Conservation (phyloP, 345 rosid genomes). For the Gossypium arboreum region DNA sequence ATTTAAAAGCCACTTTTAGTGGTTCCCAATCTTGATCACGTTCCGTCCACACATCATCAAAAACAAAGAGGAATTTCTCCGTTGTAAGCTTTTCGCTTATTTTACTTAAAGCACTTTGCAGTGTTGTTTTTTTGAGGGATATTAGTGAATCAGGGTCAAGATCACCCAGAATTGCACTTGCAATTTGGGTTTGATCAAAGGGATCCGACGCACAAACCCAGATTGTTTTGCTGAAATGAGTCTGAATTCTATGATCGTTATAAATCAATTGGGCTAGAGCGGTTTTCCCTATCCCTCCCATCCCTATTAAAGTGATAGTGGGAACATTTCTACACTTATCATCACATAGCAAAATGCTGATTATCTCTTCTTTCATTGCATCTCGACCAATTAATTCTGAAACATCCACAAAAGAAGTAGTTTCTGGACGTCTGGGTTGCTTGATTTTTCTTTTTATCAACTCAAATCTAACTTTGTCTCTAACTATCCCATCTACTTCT, state of each 20-base stretch:
- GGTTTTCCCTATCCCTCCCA: constrained; percentile 13
- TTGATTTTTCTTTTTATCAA: background rate
- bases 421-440: background rate
- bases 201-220: constrained; percentile 4
- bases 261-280: constrained; percentile 1
- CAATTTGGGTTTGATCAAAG: background rate
- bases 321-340: background rate
- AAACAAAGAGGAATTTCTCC: background rate
- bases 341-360: background rate
- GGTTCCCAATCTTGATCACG: background rate
- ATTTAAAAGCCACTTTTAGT: background rate
- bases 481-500: background rate
- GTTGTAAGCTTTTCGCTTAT: background rate
- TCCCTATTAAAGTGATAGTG: background rate
- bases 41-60: constrained; percentile 10
- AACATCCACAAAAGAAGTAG: background rate
- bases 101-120: too few species aligned
- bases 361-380: background rate
- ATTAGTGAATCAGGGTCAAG: background rate
- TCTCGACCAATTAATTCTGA: constrained; percentile 9
- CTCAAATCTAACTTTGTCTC: background rate
- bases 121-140: too few species aligned
- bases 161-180: constrained; percentile 2
- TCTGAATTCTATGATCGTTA: background rate
- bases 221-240: background rate